Evolutionary conservation across 2,329 filamentous ascomycete species (phyloP).

Genomic region (Zymoseptoria tritici): DNA sequence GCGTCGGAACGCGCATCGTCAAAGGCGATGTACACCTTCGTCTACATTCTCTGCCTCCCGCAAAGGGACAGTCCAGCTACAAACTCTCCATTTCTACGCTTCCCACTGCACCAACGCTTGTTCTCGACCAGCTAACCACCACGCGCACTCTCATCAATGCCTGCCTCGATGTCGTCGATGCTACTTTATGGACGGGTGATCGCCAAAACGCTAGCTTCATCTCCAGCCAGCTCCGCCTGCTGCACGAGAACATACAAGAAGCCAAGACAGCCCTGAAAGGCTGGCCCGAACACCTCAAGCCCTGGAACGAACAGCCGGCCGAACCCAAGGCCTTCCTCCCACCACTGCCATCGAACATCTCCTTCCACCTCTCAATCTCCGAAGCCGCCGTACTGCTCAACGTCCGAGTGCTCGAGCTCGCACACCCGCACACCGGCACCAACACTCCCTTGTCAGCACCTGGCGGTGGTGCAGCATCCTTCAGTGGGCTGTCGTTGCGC

Average conservation of each 20-base stretch:
- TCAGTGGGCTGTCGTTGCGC: slow-evolving; percentile 51
- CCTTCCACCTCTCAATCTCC: slow-evolving; percentile 57
- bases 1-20: slow-evolving; percentile 81
- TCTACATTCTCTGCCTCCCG: slow-evolving; percentile 58
- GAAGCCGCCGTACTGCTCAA: slow-evolving; percentile 52
- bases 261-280: slow-evolving; percentile 54
- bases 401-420: slow-evolving; percentile 61
- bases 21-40: slow-evolving; percentile 78
- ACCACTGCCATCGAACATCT: slow-evolving; percentile 58
- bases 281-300: slow-evolving; percentile 41
- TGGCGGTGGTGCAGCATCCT: slow-evolving; percentile 24
- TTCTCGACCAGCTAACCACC: slow-evolving; percentile 62
- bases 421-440: slow-evolving; percentile 26
- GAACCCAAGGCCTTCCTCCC: slow-evolving; percentile 55
- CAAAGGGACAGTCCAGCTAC: slow-evolving; percentile 44
- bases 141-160: slow-evolving; percentile 73
- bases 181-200: slow-evolving; percentile 66
- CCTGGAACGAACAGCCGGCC: slow-evolving; percentile 50
- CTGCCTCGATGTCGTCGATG: slow-evolving; percentile 72
- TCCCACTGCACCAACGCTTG: slow-evolving; percentile 49
- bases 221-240: slow-evolving; percentile 50
- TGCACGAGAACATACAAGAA: slow-evolving; percentile 55
- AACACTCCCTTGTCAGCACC: slow-evolving; percentile 26
- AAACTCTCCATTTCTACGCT: slow-evolving; percentile 46
- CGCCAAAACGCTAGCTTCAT: slow-evolving; percentile 52